phyloP scores from a whole-genome alignment of 805 yeast species.

The Teunomyces tritomae region DNA sequence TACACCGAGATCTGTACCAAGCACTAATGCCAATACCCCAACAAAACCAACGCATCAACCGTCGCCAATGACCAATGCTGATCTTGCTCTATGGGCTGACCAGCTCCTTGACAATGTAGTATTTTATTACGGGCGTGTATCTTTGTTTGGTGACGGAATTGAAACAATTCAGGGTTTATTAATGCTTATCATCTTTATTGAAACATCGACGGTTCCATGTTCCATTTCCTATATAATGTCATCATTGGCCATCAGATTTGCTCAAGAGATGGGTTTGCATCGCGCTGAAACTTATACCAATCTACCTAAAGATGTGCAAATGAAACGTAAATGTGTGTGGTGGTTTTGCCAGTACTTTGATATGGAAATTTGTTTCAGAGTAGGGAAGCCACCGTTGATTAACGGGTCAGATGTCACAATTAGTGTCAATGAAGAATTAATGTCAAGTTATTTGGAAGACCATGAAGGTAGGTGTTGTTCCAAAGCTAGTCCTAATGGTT shows the following conservation, averaged over 20 bases:
- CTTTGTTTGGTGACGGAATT: constrained; percentile 24
- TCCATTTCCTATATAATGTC: constrained; percentile 28
- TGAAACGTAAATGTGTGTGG: constrained; percentile 31
- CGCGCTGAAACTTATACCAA: constrained; percentile 27
- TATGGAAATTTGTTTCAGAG: constrained; percentile 36
- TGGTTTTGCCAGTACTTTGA: constrained; percentile 36
- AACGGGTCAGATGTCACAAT: constrained; percentile 32
- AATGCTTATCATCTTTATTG: constrained; percentile 21
- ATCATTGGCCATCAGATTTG: constrained; percentile 36
- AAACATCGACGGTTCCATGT: constrained; percentile 27
- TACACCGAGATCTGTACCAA: background rate
- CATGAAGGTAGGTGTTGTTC: background rate
- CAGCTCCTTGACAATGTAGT: constrained; percentile 16
- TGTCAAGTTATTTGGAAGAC: background rate
- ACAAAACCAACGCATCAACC: background rate
- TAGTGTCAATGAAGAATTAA: constrained; percentile 19
- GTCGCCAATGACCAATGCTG: background rate
- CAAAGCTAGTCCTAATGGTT: background rate
- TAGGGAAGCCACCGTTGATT: constrained; percentile 40
- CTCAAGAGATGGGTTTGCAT: constrained; percentile 43
- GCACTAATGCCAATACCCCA: background rate
- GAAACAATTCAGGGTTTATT: constrained; percentile 20
- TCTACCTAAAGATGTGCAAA: constrained; percentile 20
- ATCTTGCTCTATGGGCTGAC: constrained; percentile 18
- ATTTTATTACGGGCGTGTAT: constrained; percentile 21